These are phyloP conservation scores for Mediolabrus comicus DNA, from an alignment of 108 stramenopile genomes.

Conservation along the genomic window DNA sequence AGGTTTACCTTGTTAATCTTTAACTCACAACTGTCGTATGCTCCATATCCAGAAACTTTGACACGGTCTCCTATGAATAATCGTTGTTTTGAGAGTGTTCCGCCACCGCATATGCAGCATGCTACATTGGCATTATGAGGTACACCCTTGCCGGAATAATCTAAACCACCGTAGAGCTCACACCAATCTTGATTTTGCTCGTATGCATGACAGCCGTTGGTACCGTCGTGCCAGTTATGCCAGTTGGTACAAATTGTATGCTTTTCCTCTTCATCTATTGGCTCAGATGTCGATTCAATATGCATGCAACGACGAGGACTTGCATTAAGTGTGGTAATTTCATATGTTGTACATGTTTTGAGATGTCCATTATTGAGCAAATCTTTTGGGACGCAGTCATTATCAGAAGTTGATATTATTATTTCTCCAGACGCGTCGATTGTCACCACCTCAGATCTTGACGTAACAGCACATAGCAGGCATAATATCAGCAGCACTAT, in stretches of 20 bases:
- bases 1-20: slow-evolving; percentile 11
- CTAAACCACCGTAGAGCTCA: slow-evolving; percentile 3
- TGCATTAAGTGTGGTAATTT: slow-evolving; percentile 42
- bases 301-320: slow-evolving; percentile 45
- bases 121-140: slow-evolving; percentile 23
- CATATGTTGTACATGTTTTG: slow-evolving; percentile 24
- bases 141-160: not conserved
- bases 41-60: slow-evolving; percentile 3
- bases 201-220: slow-evolving; percentile 37
- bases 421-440: slow-evolving; percentile 13
- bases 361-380: slow-evolving; percentile 9
- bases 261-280: not conserved
- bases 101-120: slow-evolving; percentile 46
- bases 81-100: slow-evolving; percentile 5
- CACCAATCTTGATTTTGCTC: slow-evolving; percentile 4
- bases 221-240: slow-evolving; percentile 34
- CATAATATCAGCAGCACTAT: not conserved
- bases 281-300: slow-evolving; percentile 15
- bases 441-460: not conserved
- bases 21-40: slow-evolving; percentile 11
- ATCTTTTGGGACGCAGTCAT: slow-evolving; percentile 2
- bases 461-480: not conserved
- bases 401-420: not conserved
- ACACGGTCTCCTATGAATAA: slow-evolving; percentile 32
- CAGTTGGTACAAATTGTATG: slow-evolving; percentile 24